phyloP scores from a whole-genome alignment of 1,284 basidiomycete species.

The Anthracocystis walkeri region DNA sequence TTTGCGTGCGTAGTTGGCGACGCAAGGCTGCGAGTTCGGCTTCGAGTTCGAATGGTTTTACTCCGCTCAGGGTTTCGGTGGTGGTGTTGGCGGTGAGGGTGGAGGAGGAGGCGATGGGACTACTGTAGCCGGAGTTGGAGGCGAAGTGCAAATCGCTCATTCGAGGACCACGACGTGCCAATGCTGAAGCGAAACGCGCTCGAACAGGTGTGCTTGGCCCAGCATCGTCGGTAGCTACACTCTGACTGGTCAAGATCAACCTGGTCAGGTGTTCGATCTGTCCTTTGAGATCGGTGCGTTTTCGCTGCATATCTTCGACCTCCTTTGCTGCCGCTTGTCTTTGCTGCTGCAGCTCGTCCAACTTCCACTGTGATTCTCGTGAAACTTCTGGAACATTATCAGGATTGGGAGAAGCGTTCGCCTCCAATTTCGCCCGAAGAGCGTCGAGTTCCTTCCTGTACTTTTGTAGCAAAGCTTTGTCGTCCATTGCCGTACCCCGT shows the following conservation, averaged over 20 bases:
- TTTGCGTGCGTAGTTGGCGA: constrained; percentile 41
- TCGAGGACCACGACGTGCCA: constrained; percentile 52
- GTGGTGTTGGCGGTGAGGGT: neutral
- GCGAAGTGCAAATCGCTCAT: constrained; percentile 52
- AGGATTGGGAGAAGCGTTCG: constrained; percentile 16
- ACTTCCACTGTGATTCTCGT: constrained; percentile 26
- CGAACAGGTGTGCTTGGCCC: constrained; percentile 31
- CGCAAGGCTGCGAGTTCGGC: constrained; percentile 55
- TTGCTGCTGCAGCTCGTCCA: constrained; percentile 51
- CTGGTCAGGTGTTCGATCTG: constrained; percentile 66
- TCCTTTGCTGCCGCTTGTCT: constrained; percentile 49
- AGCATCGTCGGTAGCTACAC: constrained; percentile 44
- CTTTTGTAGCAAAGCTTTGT: constrained; percentile 65
- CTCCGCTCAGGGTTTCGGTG: constrained; percentile 15
- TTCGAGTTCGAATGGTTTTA: constrained; percentile 58
- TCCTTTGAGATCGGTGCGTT: constrained; percentile 50
- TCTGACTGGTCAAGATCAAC: constrained; percentile 63
- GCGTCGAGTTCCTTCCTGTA: constrained; percentile 64
- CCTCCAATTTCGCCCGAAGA: constrained; percentile 57
- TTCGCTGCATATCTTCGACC: constrained; percentile 57
- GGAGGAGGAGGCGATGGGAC: constrained; percentile 12
- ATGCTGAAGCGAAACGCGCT: constrained; percentile 31
- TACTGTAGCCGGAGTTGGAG: constrained; percentile 16
- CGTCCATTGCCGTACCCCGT: constrained; percentile 71
- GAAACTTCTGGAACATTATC: constrained; percentile 17